phyloP scores from a whole-genome alignment of 495 filamentous ascomycete species.

The Penicillium pulvis region DNA sequence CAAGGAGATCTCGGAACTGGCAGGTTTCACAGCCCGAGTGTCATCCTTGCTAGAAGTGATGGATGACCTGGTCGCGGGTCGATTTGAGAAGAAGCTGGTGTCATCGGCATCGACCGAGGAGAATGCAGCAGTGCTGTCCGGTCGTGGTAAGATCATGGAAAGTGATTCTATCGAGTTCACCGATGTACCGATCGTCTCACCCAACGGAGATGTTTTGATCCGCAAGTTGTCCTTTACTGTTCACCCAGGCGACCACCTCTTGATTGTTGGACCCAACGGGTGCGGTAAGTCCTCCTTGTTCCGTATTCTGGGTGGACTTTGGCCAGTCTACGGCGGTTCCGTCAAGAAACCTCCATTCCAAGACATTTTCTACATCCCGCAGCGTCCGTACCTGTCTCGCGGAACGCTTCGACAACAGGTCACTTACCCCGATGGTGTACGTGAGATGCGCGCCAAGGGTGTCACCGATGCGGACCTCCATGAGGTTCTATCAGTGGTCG shows the following conservation, averaged over 20 bases:
- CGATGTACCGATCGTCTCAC: conserved; percentile 94
- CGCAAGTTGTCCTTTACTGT: conserved; percentile 83
- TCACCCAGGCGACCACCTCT: conserved; percentile 80
- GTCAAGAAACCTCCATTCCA: conserved; percentile 86
- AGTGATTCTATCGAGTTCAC: conserved; percentile 83
- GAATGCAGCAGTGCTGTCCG: conserved; percentile 76
- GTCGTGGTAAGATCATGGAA: conserved; percentile 75
- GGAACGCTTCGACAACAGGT: conserved; percentile 92
- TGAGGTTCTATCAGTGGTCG: conserved; percentile 73
- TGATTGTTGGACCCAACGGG: conserved; percentile 95
- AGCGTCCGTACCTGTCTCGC: conserved; percentile 88
- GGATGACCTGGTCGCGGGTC: conserved; percentile 84
- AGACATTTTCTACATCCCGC: conserved; percentile 97
- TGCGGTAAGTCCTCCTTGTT: conserved; percentile 97
- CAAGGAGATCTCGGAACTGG: conserved; percentile 94
- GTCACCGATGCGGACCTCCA: conserved; percentile 81
- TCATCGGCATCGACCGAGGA: conserved; percentile 78
- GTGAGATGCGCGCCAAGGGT: conserved; percentile 82
- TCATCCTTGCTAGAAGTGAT: conserved; percentile 88
- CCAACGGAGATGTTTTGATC: conserved; percentile 91
- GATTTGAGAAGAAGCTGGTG: conserved; percentile 94
- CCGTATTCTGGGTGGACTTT: conserved; percentile 92
- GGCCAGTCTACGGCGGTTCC: conserved; percentile 96
- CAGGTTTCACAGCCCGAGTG: conserved; percentile 90
- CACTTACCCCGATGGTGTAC: conserved; percentile 89